Percentiles rank a stretch among this genome's conserved stretches.
Evolutionary conservation across 2,329 filamentous ascomycete species (phyloP).

Genomic region (Raffaelea ambrosiae): DNA sequence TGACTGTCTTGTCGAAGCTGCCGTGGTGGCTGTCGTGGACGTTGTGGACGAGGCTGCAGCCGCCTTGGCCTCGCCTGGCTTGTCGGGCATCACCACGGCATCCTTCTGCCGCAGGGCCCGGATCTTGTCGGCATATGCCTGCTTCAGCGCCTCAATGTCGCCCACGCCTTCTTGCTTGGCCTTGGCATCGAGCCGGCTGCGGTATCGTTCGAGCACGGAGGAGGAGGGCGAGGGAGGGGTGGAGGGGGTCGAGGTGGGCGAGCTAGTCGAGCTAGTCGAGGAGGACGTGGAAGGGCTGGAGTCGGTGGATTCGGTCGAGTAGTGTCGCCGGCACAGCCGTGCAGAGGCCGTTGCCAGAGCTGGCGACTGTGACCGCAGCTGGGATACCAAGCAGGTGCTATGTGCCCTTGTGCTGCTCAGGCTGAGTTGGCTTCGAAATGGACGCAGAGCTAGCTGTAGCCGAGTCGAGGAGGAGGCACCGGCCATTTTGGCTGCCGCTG

Average conservation of each 20-base stretch:
- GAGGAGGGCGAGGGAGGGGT: slow-evolving; percentile 20
- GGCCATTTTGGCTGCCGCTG: too few relatives aligned
- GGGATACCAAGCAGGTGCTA: too few relatives aligned
- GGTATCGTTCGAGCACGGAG: slow-evolving; percentile 74
- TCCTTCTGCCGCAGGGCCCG: slow-evolving; percentile 59
- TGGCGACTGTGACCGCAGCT: too few relatives aligned
- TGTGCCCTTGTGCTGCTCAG: too few relatives aligned
- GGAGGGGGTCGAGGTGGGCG: background rate
- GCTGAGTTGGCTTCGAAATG: too few relatives aligned
- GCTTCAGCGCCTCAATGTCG: slow-evolving; percentile 67
- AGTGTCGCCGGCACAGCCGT: slow-evolving; percentile 21
- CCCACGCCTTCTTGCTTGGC: slow-evolving; percentile 63
- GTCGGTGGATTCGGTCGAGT: slow-evolving; percentile 3
- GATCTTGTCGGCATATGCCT: slow-evolving; percentile 81
- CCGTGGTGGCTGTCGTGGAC: background rate
- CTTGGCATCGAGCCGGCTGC: slow-evolving; percentile 74
- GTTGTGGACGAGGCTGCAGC: background rate
- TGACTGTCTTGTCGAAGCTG: too few relatives aligned
- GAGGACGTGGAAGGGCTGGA: background rate
- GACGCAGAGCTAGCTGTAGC: too few relatives aligned
- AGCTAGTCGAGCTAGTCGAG: background rate
- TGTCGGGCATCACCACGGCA: slow-evolving; percentile 32
- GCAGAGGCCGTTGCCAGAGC: too few relatives aligned
- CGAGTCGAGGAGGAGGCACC: too few relatives aligned
- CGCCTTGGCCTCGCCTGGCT: background rate